Evolutionary conservation across 345 rosid genomes (phyloP).

Genomic region (Psidium guajava): DNA sequence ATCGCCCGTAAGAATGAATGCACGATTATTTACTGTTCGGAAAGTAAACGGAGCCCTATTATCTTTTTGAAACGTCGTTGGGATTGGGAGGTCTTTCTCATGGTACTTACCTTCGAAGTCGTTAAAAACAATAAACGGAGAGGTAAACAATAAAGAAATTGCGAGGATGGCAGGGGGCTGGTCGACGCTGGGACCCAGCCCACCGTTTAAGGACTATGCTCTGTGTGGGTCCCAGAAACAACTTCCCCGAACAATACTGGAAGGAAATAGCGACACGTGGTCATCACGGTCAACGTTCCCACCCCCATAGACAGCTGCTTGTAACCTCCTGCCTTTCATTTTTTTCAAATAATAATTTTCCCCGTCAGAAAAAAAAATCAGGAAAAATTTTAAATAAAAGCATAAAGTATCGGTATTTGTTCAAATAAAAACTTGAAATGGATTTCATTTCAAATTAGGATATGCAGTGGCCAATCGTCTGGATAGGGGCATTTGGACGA

Average conservation of each 20-base stretch:
- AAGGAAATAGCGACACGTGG: not conserved
- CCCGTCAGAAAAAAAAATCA: not conserved
- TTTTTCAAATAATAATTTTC: not conserved
- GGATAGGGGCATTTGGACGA: too few species aligned
- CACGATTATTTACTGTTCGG: not conserved
- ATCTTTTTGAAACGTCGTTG: too few species aligned
- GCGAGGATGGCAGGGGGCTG: not conserved
- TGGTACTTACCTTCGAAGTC: not conserved
- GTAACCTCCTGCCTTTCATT: not conserved
- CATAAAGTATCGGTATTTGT: accelerated
- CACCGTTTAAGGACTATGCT: not conserved
- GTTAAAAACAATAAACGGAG: not conserved
- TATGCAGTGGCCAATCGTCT: too few species aligned
- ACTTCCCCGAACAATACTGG: not conserved
- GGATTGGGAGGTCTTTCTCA: too few species aligned
- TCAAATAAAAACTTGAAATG: too few species aligned
- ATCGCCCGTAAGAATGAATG: not conserved
- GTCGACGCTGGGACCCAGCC: not conserved
- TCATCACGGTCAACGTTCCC: not conserved
- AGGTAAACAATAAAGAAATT: not conserved
- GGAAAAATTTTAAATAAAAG: too few species aligned
- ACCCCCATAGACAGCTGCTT: not conserved
- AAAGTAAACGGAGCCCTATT: too few species aligned
- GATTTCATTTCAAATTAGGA: too few species aligned
- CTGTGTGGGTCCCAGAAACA: too few species aligned